Evolutionary conservation across 2,329 filamentous ascomycete species (phyloP).

Genomic region (Pseudogymnoascus sp.): DNA sequence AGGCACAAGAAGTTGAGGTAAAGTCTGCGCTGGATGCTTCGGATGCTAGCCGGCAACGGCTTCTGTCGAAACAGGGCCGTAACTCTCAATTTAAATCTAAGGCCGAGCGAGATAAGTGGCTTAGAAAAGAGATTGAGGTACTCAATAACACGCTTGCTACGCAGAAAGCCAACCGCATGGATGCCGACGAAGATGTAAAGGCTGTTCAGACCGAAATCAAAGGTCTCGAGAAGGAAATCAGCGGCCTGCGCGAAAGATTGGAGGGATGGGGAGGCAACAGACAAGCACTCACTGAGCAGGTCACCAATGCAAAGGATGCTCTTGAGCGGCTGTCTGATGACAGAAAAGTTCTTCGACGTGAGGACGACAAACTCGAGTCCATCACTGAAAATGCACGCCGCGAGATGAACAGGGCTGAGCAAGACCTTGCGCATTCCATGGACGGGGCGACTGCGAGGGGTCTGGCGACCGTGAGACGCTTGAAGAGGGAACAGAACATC

Average conservation of each 20-base stretch:
- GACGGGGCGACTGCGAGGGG: slow-evolving; percentile 82
- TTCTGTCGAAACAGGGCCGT: slow-evolving; percentile 88
- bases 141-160: slow-evolving; percentile 67
- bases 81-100: slow-evolving; percentile 83
- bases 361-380: slow-evolving; percentile 79
- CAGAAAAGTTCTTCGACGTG: slow-evolving; percentile 76
- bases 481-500: slow-evolving; percentile 72
- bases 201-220: slow-evolving; percentile 64
- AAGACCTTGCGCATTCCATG: slow-evolving; percentile 73
- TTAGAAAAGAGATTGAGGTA: slow-evolving; percentile 73
- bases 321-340: slow-evolving; percentile 77
- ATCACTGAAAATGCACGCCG: slow-evolving; percentile 66
- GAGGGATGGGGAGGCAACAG: slow-evolving; percentile 72
- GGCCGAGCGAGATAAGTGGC: slow-evolving; percentile 74
- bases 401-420: slow-evolving; percentile 71
- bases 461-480: slow-evolving; percentile 73
- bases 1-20: slow-evolving; percentile 62
- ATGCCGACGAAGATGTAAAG: slow-evolving; percentile 74
- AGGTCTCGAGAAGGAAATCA: slow-evolving; percentile 64
- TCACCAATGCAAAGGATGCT: slow-evolving; percentile 68
- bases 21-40: slow-evolving; percentile 67
- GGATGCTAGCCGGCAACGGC: slow-evolving; percentile 64
- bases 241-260: slow-evolving; percentile 60
- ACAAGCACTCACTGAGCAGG: slow-evolving; percentile 62
- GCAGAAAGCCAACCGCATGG: slow-evolving; percentile 76